Evolutionary conservation across 371 early-diverging fungal genomes (phyloP).

Genomic region (Mortierella sp.): DNA sequence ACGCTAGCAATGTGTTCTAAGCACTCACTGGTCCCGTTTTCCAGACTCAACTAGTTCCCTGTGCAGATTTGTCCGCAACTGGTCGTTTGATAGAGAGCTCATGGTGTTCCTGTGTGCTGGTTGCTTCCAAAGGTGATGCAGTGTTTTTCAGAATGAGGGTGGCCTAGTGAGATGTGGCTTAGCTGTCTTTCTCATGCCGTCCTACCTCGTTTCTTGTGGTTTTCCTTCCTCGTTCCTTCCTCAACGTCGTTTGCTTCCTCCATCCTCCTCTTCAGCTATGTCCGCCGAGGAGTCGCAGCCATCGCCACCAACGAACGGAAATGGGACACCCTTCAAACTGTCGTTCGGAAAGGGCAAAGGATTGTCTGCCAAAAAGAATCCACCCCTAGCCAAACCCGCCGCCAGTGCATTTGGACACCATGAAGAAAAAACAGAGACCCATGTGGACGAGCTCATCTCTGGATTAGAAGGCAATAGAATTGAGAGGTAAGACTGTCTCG

Average conservation of each 20-base stretch:
- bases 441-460: slow-evolving; percentile 59
- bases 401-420: slow-evolving; percentile 35
- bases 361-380: slow-evolving; percentile 23
- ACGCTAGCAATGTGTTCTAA: no score
- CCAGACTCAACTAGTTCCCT: slow-evolving; percentile 53
- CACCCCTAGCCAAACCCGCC: slow-evolving; percentile 16
- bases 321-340: slow-evolving; percentile 33
- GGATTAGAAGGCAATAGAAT: slow-evolving; percentile 67
- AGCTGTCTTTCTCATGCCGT: neutral
- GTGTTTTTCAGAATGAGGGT: neutral
- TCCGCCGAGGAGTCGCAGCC: slow-evolving; percentile 35
- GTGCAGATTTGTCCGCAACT: slow-evolving; percentile 38
- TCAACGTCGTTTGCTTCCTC: neutral
- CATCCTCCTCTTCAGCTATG: slow-evolving; percentile 8
- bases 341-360: slow-evolving; percentile 34
- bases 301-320: slow-evolving; percentile 15
- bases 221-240: neutral
- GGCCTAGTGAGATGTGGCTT: slow-evolving; percentile 5
- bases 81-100: slow-evolving; percentile 44
- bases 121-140: neutral
- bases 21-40: slow-evolving; percentile 48
- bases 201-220: neutral
- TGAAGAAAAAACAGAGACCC: slow-evolving; percentile 58
- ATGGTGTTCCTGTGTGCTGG: no score
- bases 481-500: slow-evolving; percentile 58